Conservation (phyloP, 208 protist species). For the Trypanosoma grayi region DNA sequence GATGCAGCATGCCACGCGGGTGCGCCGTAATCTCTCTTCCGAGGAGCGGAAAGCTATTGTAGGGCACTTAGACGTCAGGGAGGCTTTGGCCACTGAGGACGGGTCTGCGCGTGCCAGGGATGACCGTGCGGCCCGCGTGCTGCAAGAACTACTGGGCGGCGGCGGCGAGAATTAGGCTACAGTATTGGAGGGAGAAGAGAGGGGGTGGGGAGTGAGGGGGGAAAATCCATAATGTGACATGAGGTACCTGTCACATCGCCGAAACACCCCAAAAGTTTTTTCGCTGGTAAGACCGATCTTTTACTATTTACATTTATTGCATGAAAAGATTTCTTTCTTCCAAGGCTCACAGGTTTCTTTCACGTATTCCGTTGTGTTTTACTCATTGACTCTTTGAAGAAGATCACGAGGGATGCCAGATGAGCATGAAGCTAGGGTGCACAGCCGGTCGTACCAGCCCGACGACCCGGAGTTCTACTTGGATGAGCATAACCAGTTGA, state of each 20-base stretch:
- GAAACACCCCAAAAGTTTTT: too few relatives aligned
- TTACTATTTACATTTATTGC: too few relatives aligned
- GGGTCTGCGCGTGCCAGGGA: not conserved
- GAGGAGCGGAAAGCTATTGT: constrained; percentile 37
- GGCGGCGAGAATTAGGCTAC: not conserved
- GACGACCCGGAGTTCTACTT: constrained; percentile 24
- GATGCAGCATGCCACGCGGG: constrained; percentile 1
- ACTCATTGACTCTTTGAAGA: too few relatives aligned
- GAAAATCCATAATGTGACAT: too few relatives aligned
- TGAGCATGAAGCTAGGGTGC: not conserved
- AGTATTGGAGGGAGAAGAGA: not conserved
- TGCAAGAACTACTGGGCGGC: constrained; percentile 20
- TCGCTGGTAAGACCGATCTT: too few relatives aligned
- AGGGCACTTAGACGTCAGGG: constrained; percentile 21
- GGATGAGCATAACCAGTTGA: not conserved
- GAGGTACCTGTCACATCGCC: too few relatives aligned
- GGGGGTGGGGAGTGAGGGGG: too few relatives aligned
- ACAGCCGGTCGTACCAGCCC: not conserved
- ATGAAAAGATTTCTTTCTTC: too few relatives aligned
- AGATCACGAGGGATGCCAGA: constrained; percentile 4
- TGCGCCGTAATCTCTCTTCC: constrained; percentile 23
- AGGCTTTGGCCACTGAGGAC: not conserved
- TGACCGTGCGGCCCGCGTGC: constrained; percentile 6
- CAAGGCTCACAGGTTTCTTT: too few relatives aligned
- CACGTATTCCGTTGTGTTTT: too few relatives aligned